phyloP scores from a whole-genome alignment of 108 stramenopile species.

The Aurantiochytrium sp. region DNA sequence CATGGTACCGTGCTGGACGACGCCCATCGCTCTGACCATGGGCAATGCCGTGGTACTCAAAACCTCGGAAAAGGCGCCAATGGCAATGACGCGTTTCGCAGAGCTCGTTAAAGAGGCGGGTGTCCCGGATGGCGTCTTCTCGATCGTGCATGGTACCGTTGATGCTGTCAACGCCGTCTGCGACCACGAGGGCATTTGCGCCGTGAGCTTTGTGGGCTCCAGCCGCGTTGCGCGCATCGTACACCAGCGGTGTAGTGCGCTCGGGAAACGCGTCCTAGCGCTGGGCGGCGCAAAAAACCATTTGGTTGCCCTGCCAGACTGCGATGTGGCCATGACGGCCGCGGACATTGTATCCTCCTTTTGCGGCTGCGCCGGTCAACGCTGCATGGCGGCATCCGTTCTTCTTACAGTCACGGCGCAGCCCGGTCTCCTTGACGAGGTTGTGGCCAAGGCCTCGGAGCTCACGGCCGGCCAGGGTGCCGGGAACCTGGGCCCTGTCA shows the following conservation, averaged over 20 bases:
- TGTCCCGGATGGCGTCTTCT: constrained; percentile 42
- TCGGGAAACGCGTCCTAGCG: constrained; percentile 80
- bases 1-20: constrained; percentile 90
- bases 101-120: constrained; percentile 42
- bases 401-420: constrained; percentile 67
- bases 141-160: constrained; percentile 40
- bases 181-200: constrained; percentile 38
- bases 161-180: constrained; percentile 37
- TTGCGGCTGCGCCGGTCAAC: constrained; percentile 78
- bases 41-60: constrained; percentile 88
- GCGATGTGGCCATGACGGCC: constrained; percentile 69
- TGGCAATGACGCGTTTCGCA: constrained; percentile 18
- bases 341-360: constrained; percentile 79
- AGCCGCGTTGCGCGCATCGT: constrained; percentile 73
- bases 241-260: constrained; percentile 52
- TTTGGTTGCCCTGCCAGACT: constrained; percentile 80
- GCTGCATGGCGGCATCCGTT: constrained; percentile 90
- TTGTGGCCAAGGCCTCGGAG: constrained; percentile 61
- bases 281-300: constrained; percentile 96
- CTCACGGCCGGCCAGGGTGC: constrained; percentile 67
- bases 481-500: constrained; percentile 77
- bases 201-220: constrained; percentile 89
- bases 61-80: constrained; percentile 53
- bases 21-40: constrained; percentile 83
- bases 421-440: constrained; percentile 47